These are phyloP conservation scores for Geranomyces variabilis DNA, from an alignment of 192 early-diverging fungal species.

Conservation along the genomic window DNA sequence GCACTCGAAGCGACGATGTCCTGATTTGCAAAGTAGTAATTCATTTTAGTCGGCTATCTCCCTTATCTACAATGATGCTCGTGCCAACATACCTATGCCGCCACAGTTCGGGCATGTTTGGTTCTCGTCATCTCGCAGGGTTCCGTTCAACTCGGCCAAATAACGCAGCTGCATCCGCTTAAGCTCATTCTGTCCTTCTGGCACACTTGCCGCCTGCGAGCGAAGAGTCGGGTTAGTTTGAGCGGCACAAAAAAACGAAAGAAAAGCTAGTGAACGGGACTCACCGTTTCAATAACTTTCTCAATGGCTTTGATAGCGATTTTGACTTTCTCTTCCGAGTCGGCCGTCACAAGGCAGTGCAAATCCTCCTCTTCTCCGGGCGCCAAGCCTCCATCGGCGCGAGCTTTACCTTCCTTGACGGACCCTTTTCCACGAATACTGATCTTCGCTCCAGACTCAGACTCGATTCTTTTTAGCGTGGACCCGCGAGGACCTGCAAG, in stretches of 20 bases:
- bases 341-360: constrained; percentile 90
- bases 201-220: constrained; percentile 77
- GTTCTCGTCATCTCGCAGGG: constrained; percentile 91
- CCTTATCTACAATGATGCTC: not conserved
- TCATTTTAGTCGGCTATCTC: not conserved
- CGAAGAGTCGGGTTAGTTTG: not conserved
- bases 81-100: constrained; percentile 43
- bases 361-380: constrained; percentile 73
- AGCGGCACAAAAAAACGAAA: too few species aligned
- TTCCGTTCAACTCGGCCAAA: constrained; percentile 94
- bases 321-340: constrained; percentile 84
- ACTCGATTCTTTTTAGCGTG: constrained; percentile 94
- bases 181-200: constrained; percentile 94
- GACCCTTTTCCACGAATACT: constrained; percentile 95
- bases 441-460: constrained; percentile 92
- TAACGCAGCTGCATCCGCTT: constrained; percentile 94
- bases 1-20: constrained; percentile 92
- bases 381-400: constrained; percentile 47
- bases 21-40: constrained; percentile 38
- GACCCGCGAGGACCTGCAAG: constrained; percentile 84
- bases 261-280: constrained; percentile 23
- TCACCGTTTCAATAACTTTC: constrained; percentile 91
- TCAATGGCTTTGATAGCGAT: constrained; percentile 83
- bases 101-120: constrained; percentile 96
- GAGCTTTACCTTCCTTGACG: constrained; percentile 89